Percentiles rank a stretch among this genome's conserved stretches.
phyloP scores from a whole-genome alignment of 441 rosid genomes.

The Gossypium trilobum region DNA sequence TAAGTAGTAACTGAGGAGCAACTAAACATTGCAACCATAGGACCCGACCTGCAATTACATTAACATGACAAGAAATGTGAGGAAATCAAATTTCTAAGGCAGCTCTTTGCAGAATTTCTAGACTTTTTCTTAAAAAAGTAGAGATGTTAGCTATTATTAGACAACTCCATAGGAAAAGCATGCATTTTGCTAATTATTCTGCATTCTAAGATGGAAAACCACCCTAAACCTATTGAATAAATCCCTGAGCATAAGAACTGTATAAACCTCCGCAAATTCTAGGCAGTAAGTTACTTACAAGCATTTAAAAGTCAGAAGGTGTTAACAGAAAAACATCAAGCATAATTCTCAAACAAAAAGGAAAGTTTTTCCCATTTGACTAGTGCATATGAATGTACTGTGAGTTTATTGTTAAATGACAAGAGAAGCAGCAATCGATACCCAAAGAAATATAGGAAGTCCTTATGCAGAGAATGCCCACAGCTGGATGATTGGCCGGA shows the following conservation, averaged over 20 bases:
- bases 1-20: conserved; percentile 68
- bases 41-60: conserved; percentile 55
- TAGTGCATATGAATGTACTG: background rate
- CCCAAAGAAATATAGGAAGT: conserved; percentile 92
- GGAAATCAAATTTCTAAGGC: background rate
- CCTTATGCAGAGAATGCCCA: conserved; percentile 69
- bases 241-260: background rate
- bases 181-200: background rate
- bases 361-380: background rate
- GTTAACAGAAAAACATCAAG: background rate
- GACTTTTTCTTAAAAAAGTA: background rate
- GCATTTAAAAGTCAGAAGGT: background rate
- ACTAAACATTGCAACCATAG: conserved; percentile 79
- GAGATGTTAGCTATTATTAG: background rate
- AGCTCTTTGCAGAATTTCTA: background rate
- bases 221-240: background rate
- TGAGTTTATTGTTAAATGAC: background rate
- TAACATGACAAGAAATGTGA: background rate
- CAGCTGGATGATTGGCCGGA: conserved; percentile 47
- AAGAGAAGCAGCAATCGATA: conserved; percentile 29
- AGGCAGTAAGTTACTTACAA: background rate
- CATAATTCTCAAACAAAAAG: background rate
- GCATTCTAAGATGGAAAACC: background rate
- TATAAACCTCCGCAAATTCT: background rate
- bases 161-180: background rate